Evolutionary conservation across 768 basidiomycete species (phyloP).

Genomic region (Mycena amicta): DNA sequence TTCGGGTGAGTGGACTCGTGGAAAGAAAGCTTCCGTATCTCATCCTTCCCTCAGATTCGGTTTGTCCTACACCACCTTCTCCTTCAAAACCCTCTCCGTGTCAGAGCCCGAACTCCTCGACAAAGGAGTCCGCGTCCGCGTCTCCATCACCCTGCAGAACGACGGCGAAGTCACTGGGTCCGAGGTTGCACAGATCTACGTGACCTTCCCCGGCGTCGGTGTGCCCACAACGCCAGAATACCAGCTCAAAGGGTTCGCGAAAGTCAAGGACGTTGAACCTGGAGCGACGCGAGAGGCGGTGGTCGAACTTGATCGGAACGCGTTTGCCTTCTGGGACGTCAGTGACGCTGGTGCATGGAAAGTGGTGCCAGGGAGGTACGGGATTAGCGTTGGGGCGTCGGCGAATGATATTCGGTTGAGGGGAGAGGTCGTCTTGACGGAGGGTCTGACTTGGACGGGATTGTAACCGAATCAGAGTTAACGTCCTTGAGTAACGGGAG

Average conservation of each 20-base stretch:
- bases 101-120: constrained; percentile 30
- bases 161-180: constrained; percentile 55
- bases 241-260: constrained; percentile 68
- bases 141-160: constrained; percentile 57
- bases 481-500: too few relatives aligned
- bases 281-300: constrained; percentile 43
- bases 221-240: constrained; percentile 53
- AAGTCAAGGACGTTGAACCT: constrained; percentile 53
- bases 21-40: too few relatives aligned
- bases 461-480: too few relatives aligned
- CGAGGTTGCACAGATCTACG: constrained; percentile 70
- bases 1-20: constrained; percentile 69
- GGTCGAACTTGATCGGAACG: constrained; percentile 64
- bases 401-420: constrained; percentile 35
- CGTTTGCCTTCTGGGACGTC: constrained; percentile 68
- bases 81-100: constrained; percentile 49
- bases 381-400: constrained; percentile 48
- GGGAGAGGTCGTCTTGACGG: constrained; percentile 35
- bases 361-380: constrained; percentile 53
- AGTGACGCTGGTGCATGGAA: constrained; percentile 42
- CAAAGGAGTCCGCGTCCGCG: constrained; percentile 35
- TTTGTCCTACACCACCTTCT: constrained; percentile 75
- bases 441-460: constrained; percentile 54
- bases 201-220: constrained; percentile 51
- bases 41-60: constrained; percentile 51